phyloP scores from a whole-genome alignment of 306 rosid genomes.

The Citrullus mucosospermus region DNA sequence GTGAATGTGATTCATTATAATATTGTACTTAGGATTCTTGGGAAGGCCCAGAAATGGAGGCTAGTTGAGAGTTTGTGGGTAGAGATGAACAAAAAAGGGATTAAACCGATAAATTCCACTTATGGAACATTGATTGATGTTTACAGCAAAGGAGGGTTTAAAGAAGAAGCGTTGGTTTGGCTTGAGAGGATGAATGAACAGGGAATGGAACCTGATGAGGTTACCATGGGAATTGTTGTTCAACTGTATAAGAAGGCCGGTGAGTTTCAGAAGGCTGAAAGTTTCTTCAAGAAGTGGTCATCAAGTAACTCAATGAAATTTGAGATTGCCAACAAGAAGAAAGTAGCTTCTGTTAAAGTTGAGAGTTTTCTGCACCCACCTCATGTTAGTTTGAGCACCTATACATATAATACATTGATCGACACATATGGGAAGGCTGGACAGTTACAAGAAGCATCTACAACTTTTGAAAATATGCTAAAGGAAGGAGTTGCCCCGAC shows the following conservation, averaged over 20 bases:
- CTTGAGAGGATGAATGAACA: constrained; percentile 60
- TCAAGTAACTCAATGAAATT: constrained; percentile 18
- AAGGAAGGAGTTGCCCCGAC: constrained; percentile 64
- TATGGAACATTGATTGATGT: constrained; percentile 86
- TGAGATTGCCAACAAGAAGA: constrained; percentile 1
- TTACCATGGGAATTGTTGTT: constrained; percentile 82
- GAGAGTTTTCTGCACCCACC: constrained; percentile 11
- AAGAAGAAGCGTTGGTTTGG: constrained; percentile 64
- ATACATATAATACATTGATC: constrained; percentile 52
- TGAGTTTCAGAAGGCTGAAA: constrained; percentile 68
- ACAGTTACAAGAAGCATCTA: constrained; percentile 41
- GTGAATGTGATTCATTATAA: constrained; percentile 74
- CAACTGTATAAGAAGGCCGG: constrained; percentile 83
- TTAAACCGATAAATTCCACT: constrained; percentile 57
- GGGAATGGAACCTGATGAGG: constrained; percentile 85
- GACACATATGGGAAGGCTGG: constrained; percentile 70
- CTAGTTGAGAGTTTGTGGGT: constrained; percentile 44
- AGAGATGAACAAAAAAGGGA: constrained; percentile 51
- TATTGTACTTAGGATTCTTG: constrained; percentile 47
- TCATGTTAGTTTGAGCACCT: constrained; percentile 33
- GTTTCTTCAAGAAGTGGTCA: constrained; percentile 66
- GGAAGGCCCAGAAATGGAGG: constrained; percentile 50
- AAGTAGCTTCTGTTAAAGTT: constrained; percentile 7
- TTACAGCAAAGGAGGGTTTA: constrained; percentile 65
- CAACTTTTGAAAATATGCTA: constrained; percentile 64